Conservation (phyloP, 2,329 filamentous ascomycete genomes). For the Cladorrhinum sp. region DNA sequence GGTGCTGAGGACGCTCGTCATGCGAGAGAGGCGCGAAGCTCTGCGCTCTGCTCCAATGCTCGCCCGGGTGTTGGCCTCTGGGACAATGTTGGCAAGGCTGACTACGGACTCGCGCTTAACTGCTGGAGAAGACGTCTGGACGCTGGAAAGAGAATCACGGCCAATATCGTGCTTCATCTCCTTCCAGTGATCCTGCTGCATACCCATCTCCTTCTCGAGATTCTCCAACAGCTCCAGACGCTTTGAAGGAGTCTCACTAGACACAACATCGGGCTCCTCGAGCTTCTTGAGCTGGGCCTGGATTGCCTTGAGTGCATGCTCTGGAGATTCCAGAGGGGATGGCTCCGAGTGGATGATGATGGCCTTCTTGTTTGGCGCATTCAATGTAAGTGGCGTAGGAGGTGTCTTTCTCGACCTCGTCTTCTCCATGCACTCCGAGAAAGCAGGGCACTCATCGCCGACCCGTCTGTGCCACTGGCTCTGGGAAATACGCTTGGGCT, state of each 20-base stretch:
- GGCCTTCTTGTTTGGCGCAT: slow-evolving; percentile 38
- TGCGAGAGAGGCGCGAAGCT: slow-evolving; percentile 37
- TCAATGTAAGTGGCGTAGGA: slow-evolving; percentile 54
- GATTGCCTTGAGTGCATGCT: slow-evolving; percentile 47
- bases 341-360: slow-evolving; percentile 48
- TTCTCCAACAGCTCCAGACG: slow-evolving; percentile 53
- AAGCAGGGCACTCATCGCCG: slow-evolving; percentile 57
- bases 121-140: slow-evolving; percentile 34
- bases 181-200: slow-evolving; percentile 59
- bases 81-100: slow-evolving; percentile 19
- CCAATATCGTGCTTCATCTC: slow-evolving; percentile 52
- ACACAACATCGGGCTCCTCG: slow-evolving; percentile 40
- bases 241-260: slow-evolving; percentile 39
- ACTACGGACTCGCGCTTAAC: slow-evolving; percentile 30
- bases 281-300: slow-evolving; percentile 51
- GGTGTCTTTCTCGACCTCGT: slow-evolving; percentile 50
- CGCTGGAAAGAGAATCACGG: slow-evolving; percentile 50
- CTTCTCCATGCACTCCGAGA: slow-evolving; percentile 51
- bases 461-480: slow-evolving; percentile 53
- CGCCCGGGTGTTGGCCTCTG: slow-evolving; percentile 30
- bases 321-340: slow-evolving; percentile 52
- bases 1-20: no score
- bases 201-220: slow-evolving; percentile 60
- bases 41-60: slow-evolving; percentile 38
- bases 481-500: slow-evolving; percentile 22